Evolutionary conservation across 2,329 filamentous ascomycete genomes (phyloP), one percentile per base, ranked within the genome.

Genomic region (Pyrenochaeta sp.): DNA sequence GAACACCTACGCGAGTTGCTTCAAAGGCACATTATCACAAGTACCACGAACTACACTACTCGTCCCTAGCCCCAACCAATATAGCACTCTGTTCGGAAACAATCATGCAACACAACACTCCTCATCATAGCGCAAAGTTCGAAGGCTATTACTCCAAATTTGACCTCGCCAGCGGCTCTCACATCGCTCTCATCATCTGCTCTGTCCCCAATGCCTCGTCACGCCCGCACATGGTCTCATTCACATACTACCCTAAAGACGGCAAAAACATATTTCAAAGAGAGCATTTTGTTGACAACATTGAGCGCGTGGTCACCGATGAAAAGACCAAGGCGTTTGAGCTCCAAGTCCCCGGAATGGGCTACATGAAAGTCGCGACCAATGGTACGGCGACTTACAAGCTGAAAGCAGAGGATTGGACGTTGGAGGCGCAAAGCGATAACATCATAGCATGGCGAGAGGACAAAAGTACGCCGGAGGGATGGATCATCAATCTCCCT

Each of bases 131-230:
- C 30, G 64, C 79, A 23, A 70, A 68, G 29, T 82, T 83, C 60
- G 81, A 83, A 66, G 81, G 81, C 31, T 82, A 76, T 67, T 83
- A 83, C 67, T 79, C 78, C 54, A 81, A 82, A 57, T 82, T 83
- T 63, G 69, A 75, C 46, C 74, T 82, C 6, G 74, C 76, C 14
- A 79, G 77, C 3, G 79, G 79, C 53, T 73, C 75, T 4, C 77
- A 80, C 50, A 69, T 83, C 7, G 76, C 78, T 14, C 56, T 82
- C 9, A 78, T 83, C 39, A 75, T 82, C 21, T 82, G 77, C 66
- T 76, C 74, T 35, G 77, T 82, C 14, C 75, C 74, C n/a, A 65
- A 70, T n/a, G 79, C 79, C 3, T 48, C 50, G 10, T 66, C 72
- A 29, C 68, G 70, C 2, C 73, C 75, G 17, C 74, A 82, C 60